Evolutionary conservation across 306 rosid genomes (phyloP).

Genomic region (Vachellia collinsii): DNA sequence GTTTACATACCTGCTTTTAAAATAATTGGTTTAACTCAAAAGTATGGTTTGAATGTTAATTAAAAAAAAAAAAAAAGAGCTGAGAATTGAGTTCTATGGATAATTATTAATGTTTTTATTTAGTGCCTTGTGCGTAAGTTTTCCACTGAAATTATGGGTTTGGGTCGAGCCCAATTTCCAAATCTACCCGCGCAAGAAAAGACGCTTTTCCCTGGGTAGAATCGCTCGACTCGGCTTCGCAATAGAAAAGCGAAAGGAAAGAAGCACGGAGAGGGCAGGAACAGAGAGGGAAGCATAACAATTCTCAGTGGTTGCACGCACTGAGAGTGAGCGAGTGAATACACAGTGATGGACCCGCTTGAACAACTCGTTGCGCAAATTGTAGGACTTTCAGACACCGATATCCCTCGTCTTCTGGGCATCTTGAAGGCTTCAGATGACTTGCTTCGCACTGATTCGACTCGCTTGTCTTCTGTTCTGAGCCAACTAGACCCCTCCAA

Average conservation of each 20-base stretch:
- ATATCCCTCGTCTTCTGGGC: slow-evolving; percentile 60
- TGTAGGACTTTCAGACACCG: slow-evolving; percentile 49
- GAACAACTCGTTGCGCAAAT: slow-evolving; percentile 59
- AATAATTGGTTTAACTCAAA: too few species aligned
- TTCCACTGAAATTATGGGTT: neutral
- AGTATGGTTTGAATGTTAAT: too few species aligned
- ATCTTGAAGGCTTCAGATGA: slow-evolving; percentile 70
- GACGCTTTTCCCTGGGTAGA: neutral
- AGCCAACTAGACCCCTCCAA: slow-evolving; percentile 67
- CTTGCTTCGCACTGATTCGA: slow-evolving; percentile 58
- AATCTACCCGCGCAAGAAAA: neutral
- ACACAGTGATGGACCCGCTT: neutral
- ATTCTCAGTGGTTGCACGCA: neutral
- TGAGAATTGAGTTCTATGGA: too few species aligned
- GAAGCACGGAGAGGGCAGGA: neutral
- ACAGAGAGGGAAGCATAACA: neutral
- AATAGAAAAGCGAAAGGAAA: neutral
- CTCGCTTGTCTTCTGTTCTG: slow-evolving; percentile 58
- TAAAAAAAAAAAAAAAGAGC: too few species aligned
- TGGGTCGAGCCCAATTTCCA: neutral
- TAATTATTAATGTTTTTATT: too few species aligned
- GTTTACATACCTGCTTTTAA: too few species aligned
- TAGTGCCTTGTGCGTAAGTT: too few species aligned
- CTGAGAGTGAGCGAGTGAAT: slow-evolving; percentile 27
- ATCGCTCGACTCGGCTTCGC: neutral